A percentile compares a stretch with the other conserved stretches of the same genome.
Evolutionary conservation across 306 rosid genomes (phyloP).

Genomic region (Medicago ruthenica): DNA sequence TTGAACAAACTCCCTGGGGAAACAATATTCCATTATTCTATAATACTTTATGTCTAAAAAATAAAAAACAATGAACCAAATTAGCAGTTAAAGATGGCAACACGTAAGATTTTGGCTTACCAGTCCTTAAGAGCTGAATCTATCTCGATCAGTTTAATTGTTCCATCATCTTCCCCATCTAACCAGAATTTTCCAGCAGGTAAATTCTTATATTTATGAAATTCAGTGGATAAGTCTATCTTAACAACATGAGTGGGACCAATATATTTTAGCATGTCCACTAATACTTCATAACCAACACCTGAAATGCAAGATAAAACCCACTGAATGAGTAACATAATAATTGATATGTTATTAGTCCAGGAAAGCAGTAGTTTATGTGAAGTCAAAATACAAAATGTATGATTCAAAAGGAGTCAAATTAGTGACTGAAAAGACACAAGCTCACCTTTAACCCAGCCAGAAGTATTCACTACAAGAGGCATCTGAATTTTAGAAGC

Average conservation of each 20-base stretch:
- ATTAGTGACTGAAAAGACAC: slow-evolving; percentile 8
- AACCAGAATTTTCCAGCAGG: slow-evolving; percentile 88
- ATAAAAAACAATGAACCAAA: background rate
- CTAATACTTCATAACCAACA: slow-evolving; percentile 80
- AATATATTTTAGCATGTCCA: slow-evolving; percentile 73
- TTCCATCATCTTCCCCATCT: slow-evolving; percentile 52
- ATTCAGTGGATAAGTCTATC: slow-evolving; percentile 67
- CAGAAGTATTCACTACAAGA: slow-evolving; percentile 88
- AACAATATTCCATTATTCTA: slow-evolving; percentile 24
- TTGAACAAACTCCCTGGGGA: slow-evolving; percentile 64
- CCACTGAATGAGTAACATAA: slow-evolving; percentile 14
- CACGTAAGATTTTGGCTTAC: slow-evolving; percentile 59
- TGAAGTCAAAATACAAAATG: slow-evolving; percentile 29
- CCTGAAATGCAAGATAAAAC: slow-evolving; percentile 58
- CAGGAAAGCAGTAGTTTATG: slow-evolving; percentile 13
- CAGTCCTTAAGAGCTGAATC: slow-evolving; percentile 77
- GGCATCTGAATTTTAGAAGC: slow-evolving; percentile 60
- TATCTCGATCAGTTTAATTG: slow-evolving; percentile 67
- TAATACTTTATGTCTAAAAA: background rate
- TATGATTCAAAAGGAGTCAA: slow-evolving; percentile 19
- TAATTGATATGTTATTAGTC: slow-evolving; percentile 19
- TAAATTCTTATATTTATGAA: slow-evolving; percentile 61
- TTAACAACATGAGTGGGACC: slow-evolving; percentile 84
- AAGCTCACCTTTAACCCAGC: slow-evolving; percentile 93
- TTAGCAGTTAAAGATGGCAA: slow-evolving; percentile 28